Evolutionary conservation across 192 early-diverging fungal species (phyloP), one percentile per base, ranked within the genome.

Genomic region (Jimgerdemannia flammicorona): DNA sequence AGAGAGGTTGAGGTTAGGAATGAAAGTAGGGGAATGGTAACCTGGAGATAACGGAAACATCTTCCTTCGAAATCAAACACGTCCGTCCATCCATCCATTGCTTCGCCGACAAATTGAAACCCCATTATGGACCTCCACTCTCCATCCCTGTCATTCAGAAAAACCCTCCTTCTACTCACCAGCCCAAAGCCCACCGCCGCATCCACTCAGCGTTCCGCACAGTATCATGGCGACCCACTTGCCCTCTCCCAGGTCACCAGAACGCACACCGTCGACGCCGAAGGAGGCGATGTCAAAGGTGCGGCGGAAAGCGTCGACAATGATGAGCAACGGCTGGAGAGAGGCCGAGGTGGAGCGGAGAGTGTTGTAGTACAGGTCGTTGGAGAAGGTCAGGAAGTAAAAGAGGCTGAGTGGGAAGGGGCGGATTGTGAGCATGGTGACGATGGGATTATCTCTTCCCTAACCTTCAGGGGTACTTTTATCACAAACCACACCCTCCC

Each of bases 181-280:
- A 71, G 75, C 75, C 75, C 75, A 77, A 39, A 81, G 39, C 14
- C 72, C 75, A 59, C 80, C 80, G 68, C 80, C 80, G 74, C 72
- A 73, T n/a, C 80, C 80, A 40, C 65, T 73, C 17, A 81, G 70
- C 10, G 80, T 81, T 43, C 80, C 80, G 64, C 80, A 81, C 14
- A 81, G 40, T 17, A 81, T 42, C 70, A 73, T 73, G 29, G 80
- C 80, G 17, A 81, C 76, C 14, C 73, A 75, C 44, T 81, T 81
- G 20, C 72, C 76, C 39, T 65, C 54, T 10, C 80, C 76, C 41
- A 77, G 49, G 40, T 49, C 65, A n/a, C 73, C 69, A n/a, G 64
- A 40, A 29, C 44, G 68, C 6, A 81, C 80, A 66, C 80, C 80
- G 40, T 81, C 73, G 14, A 81, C 76, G 41, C 80, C 80, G 49